These are phyloP conservation scores for Aquanectria penicillioides DNA, from an alignment of 2,329 filamentous ascomycete species.

Conservation along the genomic window DNA sequence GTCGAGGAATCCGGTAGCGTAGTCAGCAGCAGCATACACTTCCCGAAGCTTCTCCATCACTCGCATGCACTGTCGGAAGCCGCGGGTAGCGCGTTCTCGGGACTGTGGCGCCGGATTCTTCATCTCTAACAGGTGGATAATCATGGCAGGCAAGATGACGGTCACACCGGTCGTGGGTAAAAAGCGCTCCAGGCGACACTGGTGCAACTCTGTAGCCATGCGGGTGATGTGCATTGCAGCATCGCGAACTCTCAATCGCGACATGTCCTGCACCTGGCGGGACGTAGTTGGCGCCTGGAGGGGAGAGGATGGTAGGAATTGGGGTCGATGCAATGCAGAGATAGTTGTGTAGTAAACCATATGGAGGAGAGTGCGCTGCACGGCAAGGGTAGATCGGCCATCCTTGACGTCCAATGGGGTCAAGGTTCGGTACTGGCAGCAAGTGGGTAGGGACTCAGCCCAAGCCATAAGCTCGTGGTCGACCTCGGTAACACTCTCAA, in stretches of 20 bases:
- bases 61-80: slow-evolving; percentile 92
- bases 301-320: slow-evolving; percentile 82
- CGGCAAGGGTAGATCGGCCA: slow-evolving; percentile 66
- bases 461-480: slow-evolving; percentile 83
- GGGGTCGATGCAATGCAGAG: slow-evolving; percentile 89
- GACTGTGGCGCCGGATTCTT: slow-evolving; percentile 81
- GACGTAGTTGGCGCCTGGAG: slow-evolving; percentile 61
- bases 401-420: slow-evolving; percentile 66
- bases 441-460: slow-evolving; percentile 75
- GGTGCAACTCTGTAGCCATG: slow-evolving; percentile 81
- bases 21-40: slow-evolving; percentile 93
- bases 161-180: slow-evolving; percentile 92
- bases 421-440: slow-evolving; percentile 73
- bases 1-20: slow-evolving; percentile 94
- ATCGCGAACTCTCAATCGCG: slow-evolving; percentile 82
- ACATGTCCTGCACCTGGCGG: slow-evolving; percentile 81
- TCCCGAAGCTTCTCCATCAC: slow-evolving; percentile 89
- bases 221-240: slow-evolving; percentile 87
- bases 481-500: slow-evolving; percentile 80
- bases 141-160: slow-evolving; percentile 89
- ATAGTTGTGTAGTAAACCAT: slow-evolving; percentile 95
- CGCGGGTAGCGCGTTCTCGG: slow-evolving; percentile 77
- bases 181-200: slow-evolving; percentile 77
- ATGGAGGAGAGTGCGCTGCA: slow-evolving; percentile 88
- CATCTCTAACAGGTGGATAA: slow-evolving; percentile 92